These are phyloP conservation scores for Fusarium aywerte DNA, from an alignment of 2,329 filamentous ascomycete species.

Conservation along the genomic window DNA sequence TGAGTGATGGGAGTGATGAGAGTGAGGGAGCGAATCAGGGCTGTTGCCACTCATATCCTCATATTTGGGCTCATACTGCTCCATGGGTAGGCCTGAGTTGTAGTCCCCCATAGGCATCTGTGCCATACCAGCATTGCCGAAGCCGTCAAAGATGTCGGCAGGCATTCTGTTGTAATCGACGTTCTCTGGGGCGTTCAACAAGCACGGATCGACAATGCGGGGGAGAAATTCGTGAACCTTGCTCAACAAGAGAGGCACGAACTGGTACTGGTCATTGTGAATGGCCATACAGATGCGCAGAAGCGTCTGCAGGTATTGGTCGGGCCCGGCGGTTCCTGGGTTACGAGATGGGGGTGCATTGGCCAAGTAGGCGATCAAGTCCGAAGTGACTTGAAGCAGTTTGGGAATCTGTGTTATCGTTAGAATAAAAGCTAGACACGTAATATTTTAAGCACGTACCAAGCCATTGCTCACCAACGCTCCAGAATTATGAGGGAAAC, in stretches of 20 bases:
- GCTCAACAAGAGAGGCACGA: slow-evolving; percentile 78
- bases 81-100: slow-evolving; percentile 58
- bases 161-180: slow-evolving; percentile 53
- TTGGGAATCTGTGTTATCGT: slow-evolving; percentile 73
- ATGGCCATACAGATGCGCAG: slow-evolving; percentile 72
- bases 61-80: slow-evolving; percentile 57
- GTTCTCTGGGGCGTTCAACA: slow-evolving; percentile 68
- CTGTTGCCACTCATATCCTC: slow-evolving; percentile 50
- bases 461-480: slow-evolving; percentile 79
- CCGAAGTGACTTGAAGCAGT: slow-evolving; percentile 79
- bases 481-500: slow-evolving; percentile 73
- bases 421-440: slow-evolving; percentile 2
- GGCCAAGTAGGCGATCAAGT: slow-evolving; percentile 77
- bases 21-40: slow-evolving; percentile 46
- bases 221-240: slow-evolving; percentile 81
- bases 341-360: slow-evolving; percentile 66
- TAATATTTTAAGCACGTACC: slow-evolving; percentile 59
- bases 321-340: slow-evolving; percentile 73
- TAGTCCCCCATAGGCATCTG: slow-evolving; percentile 62
- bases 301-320: slow-evolving; percentile 76
- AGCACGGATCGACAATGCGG: slow-evolving; percentile 67
- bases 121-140: slow-evolving; percentile 70
- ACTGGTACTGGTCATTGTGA: slow-evolving; percentile 80
- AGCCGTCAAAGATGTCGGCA: slow-evolving; percentile 73
- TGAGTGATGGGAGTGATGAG: slow-evolving; percentile 47